These are phyloP conservation scores for Amoebophrya sp. DNA, from an alignment of 169 alveolate genomes.

Conservation along the genomic window DNA sequence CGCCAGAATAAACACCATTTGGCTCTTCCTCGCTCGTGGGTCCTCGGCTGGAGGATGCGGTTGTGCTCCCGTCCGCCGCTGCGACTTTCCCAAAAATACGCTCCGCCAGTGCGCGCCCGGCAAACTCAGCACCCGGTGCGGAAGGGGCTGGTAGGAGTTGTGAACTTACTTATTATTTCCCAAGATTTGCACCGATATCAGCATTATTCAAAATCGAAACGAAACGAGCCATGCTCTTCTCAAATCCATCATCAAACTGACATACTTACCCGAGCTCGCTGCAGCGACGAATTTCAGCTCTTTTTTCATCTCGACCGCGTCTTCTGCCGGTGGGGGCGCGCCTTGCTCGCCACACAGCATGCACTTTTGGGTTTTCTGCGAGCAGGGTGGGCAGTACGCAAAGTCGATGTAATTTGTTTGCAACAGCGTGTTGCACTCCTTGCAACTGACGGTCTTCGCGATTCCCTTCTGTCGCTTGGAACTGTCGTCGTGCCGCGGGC, in stretches of 20 bases:
- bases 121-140: neutral
- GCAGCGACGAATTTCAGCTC: too few species aligned
- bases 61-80: too few species aligned
- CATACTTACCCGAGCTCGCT: too few species aligned
- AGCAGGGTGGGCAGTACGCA: neutral
- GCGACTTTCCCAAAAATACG: neutral
- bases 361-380: neutral
- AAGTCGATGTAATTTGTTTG: constrained; percentile 3
- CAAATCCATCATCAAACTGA: too few species aligned
- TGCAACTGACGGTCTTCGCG: neutral
- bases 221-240: too few species aligned
- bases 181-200: too few species aligned
- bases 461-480: neutral
- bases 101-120: neutral
- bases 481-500: neutral
- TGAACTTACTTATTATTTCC: neutral
- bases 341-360: neutral
- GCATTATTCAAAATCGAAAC: too few species aligned
- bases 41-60: too few species aligned
- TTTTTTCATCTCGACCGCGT: too few species aligned
- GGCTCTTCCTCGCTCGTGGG: too few species aligned
- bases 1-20: too few species aligned
- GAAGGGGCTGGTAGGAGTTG: neutral
- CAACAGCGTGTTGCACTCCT: neutral
- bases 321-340: too few species aligned